Evolutionary conservation across 768 basidiomycete genomes (phyloP).

Genomic region (Xerocomellus dryophilus): DNA sequence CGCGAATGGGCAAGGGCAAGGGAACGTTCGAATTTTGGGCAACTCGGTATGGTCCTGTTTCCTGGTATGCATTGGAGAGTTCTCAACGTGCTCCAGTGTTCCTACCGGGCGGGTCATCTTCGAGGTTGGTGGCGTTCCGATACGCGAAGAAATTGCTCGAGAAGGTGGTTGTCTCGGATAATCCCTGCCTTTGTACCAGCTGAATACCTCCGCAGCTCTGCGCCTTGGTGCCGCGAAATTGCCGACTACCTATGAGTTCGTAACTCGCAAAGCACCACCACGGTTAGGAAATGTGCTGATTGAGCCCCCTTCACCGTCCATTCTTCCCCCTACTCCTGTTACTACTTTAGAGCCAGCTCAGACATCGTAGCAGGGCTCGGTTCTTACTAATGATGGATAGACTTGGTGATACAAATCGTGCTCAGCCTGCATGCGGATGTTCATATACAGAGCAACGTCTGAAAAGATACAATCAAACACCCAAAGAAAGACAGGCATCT

Average conservation of each 20-base stretch:
- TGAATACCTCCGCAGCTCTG: constrained; percentile 52
- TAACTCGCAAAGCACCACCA: constrained; percentile 63
- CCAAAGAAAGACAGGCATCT: not conserved
- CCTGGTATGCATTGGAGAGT: not conserved
- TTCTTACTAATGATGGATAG: constrained; percentile 3
- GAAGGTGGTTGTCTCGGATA: constrained; percentile 55
- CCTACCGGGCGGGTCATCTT: constrained; percentile 88
- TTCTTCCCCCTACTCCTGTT: constrained; percentile 12
- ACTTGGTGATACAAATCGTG: not conserved
- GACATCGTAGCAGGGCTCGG: constrained; percentile 6
- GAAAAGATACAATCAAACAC: not conserved
- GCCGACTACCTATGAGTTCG: constrained; percentile 86
- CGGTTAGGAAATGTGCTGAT: constrained; percentile 69
- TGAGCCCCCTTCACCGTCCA: constrained; percentile 30
- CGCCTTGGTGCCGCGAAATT: constrained; percentile 86
- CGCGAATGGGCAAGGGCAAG: constrained; percentile 99
- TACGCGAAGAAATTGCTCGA: constrained; percentile 89
- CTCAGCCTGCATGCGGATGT: not conserved
- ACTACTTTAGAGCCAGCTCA: constrained; percentile 9
- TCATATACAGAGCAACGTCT: not conserved
- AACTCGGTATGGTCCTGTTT: constrained; percentile 57
- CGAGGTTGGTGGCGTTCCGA: constrained; percentile 86
- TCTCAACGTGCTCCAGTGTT: constrained; percentile 49
- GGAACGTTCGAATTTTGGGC: constrained; percentile 98
- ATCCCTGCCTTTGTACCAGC: not conserved